phyloP scores from a whole-genome alignment of 2,329 filamentous ascomycete species.

The Ophiostoma novo-ulmi region DNA sequence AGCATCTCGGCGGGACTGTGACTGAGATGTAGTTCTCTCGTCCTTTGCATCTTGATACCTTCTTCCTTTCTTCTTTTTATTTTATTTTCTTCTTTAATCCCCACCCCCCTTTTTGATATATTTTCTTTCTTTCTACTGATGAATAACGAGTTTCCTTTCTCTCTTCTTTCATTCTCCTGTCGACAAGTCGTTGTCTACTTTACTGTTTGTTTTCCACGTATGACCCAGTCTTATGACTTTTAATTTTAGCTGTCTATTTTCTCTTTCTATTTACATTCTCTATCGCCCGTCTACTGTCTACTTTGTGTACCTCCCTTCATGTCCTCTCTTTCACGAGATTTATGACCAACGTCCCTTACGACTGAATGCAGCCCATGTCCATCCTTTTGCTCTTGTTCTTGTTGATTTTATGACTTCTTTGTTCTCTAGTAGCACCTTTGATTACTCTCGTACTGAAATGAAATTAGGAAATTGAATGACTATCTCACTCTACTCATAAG shows the following conservation, averaged over 20 bases:
- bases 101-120: background rate
- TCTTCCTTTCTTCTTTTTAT: background rate
- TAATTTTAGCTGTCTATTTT: background rate
- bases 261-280: background rate
- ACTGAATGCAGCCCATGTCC: background rate
- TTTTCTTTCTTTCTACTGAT: background rate
- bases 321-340: background rate
- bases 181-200: background rate
- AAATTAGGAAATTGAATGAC: background rate
- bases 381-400: background rate
- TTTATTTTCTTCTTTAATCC: background rate
- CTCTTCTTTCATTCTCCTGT: background rate
- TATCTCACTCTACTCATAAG: background rate
- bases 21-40: background rate
- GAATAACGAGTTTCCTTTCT: conserved; percentile 7
- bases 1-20: conserved; percentile 47
- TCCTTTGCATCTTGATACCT: background rate
- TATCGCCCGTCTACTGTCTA: background rate
- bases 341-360: background rate
- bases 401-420: background rate
- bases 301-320: background rate
- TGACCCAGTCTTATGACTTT: background rate
- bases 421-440: background rate
- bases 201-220: background rate
- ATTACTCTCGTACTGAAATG: background rate